A percentile compares a stretch with the other conserved stretches of the same genome.
These are phyloP conservation scores for Begonia masoniana DNA, from an alignment of 306 rosid genomes.

Conservation along the genomic window DNA sequence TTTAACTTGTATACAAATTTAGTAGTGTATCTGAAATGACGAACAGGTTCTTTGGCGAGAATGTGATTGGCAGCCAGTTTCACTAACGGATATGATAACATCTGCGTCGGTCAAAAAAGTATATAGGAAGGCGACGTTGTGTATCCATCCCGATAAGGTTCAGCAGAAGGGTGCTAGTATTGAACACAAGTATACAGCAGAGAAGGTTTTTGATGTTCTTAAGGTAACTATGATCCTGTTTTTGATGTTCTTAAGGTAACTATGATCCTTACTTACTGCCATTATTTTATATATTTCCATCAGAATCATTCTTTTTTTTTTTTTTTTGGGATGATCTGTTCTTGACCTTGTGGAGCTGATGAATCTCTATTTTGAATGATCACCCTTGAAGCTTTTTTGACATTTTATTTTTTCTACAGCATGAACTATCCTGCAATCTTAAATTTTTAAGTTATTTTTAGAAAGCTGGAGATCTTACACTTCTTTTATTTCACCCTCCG, in stretches of 20 bases:
- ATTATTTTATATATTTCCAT: too few species aligned
- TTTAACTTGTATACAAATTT: not conserved
- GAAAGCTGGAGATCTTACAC: too few species aligned
- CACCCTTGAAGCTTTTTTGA: too few species aligned
- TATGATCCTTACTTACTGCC: too few species aligned
- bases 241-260: slow-evolving; percentile 76
- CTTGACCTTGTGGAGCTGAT: too few species aligned
- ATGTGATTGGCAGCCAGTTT: slow-evolving; percentile 64
- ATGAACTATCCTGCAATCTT: too few species aligned
- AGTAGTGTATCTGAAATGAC: slow-evolving; percentile 15
- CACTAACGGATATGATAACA: slow-evolving; percentile 64
- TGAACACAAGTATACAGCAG: slow-evolving; percentile 62
- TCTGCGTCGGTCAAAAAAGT: slow-evolving; percentile 56
- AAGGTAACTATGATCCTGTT: slow-evolving; percentile 48
- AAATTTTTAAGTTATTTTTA: too few species aligned
- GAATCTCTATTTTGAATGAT: too few species aligned
- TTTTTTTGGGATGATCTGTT: too few species aligned
- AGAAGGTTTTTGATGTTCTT: slow-evolving; percentile 80
- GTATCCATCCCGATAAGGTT: slow-evolving; percentile 77
- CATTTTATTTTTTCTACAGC: too few species aligned
- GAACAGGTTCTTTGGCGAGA: slow-evolving; percentile 71
- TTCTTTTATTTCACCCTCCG: too few species aligned
- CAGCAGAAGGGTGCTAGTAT: slow-evolving; percentile 75
- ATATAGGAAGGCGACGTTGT: slow-evolving; percentile 56
- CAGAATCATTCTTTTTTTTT: too few species aligned